Percentiles rank a stretch among this genome's conserved stretches.
These are phyloP conservation scores for Spiraea crenata DNA, from an alignment of 331 rosid genomes.

Conservation along the genomic window DNA sequence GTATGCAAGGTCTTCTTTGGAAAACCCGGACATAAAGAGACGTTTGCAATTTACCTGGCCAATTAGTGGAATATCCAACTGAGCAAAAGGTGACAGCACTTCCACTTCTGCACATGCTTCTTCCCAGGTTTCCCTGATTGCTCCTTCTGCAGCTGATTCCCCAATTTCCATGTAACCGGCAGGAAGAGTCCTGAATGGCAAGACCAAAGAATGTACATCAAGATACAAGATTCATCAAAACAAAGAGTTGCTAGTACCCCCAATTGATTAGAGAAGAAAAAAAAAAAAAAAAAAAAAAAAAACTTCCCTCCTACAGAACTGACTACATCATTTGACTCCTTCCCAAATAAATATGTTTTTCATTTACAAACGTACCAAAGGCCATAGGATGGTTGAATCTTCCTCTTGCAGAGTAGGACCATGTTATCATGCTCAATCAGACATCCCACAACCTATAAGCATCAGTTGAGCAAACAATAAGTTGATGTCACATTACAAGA, in stretches of 20 bases:
- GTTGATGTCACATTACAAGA: slow-evolving; percentile 13
- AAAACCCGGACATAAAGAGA: not conserved
- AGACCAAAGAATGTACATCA: slow-evolving; percentile 27
- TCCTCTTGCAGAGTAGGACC: slow-evolving; percentile 97
- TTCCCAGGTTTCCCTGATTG: slow-evolving; percentile 90
- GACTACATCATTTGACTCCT: slow-evolving; percentile 35
- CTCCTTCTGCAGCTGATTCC: slow-evolving; percentile 96
- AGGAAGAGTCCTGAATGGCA: slow-evolving; percentile 76
- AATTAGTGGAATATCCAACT: slow-evolving; percentile 88
- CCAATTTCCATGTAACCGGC: slow-evolving; percentile 97
- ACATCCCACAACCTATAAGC: slow-evolving; percentile 88
- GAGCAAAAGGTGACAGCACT: slow-evolving; percentile 85
- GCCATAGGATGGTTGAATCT: slow-evolving; percentile 87
- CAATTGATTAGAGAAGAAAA: not conserved
- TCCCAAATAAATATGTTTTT: slow-evolving; percentile 21
- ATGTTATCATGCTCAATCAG: slow-evolving; percentile 73
- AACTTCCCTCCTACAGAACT: not conserved
- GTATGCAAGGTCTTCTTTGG: not conserved
- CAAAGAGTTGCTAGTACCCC: slow-evolving; percentile 21
- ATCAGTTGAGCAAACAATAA: slow-evolving; percentile 26
- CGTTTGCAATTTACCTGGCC: slow-evolving; percentile 67
- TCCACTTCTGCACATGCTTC: slow-evolving; percentile 97
- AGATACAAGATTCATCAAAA: slow-evolving; percentile 11
- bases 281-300: no score
- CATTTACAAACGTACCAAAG: slow-evolving; percentile 64